Percentiles rank a stretch among this genome's conserved stretches.
phyloP scores from a whole-genome alignment of 257 asterid genomes.

The Gentiana macrophylla region DNA sequence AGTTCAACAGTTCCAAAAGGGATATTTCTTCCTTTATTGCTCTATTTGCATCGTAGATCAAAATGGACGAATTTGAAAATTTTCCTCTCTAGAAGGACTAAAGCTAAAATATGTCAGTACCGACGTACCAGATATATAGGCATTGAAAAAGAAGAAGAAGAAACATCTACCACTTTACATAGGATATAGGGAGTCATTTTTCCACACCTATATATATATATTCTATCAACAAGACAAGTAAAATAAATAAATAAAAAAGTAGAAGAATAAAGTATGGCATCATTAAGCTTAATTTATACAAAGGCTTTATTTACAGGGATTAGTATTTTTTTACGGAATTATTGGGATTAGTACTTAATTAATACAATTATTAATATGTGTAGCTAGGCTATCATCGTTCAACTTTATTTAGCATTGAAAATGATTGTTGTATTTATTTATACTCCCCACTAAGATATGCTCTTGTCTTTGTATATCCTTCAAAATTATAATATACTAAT shows the following conservation, averaged over 20 bases:
- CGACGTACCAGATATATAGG: too few relatives aligned
- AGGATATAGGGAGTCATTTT: too few relatives aligned
- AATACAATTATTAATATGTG: constrained; percentile 2
- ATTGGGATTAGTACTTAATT: constrained; percentile 15
- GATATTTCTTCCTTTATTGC: too few relatives aligned
- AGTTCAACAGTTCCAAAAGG: too few relatives aligned
- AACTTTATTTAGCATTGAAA: constrained; percentile 6
- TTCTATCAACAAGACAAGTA: not conserved
- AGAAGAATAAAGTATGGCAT: constrained; percentile 1
- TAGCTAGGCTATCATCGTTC: not conserved
- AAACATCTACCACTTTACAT: too few relatives aligned
- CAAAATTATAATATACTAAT: too few relatives aligned
- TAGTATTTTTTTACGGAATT: not conserved
- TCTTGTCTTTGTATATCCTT: not conserved
- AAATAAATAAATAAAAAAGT: not conserved
- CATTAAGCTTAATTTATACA: not conserved
- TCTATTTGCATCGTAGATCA: too few relatives aligned
- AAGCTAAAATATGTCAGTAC: too few relatives aligned
- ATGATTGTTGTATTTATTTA: constrained; percentile 12
- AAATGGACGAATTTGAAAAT: too few relatives aligned
- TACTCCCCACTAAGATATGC: constrained; percentile 9
- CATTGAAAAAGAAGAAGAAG: too few relatives aligned
- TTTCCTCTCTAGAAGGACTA: too few relatives aligned
- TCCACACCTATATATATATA: not conserved
- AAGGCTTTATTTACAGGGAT: constrained; percentile 7